A percentile compares a stretch with the other conserved stretches of the same genome.
phyloP scores from a whole-genome alignment of 2,329 filamentous ascomycete species.

The Aspergillus felis region DNA sequence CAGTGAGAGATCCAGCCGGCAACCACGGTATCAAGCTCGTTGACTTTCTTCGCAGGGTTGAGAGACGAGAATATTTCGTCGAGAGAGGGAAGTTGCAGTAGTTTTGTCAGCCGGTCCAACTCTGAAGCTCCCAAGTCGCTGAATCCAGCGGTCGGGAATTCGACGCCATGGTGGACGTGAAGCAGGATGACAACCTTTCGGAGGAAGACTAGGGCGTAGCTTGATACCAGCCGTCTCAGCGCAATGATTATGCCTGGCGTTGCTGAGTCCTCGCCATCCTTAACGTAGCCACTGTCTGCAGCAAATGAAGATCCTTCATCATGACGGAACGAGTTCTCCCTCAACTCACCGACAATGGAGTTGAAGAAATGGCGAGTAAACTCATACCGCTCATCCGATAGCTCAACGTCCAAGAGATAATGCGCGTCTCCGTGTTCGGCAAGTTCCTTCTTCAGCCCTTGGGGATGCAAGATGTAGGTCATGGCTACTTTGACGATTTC shows the following conservation, averaged over 20 bases:
- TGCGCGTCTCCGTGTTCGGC: constrained; percentile 25
- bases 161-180: constrained; percentile 82
- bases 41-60: constrained; percentile 36
- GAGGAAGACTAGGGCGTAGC: constrained; percentile 85
- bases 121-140: constrained; percentile 66
- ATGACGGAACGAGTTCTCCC: constrained; percentile 33
- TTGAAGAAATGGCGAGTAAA: constrained; percentile 35
- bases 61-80: constrained; percentile 69
- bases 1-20: constrained; percentile 66
- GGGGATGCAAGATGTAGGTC: constrained; percentile 46
- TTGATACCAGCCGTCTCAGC: constrained; percentile 52
- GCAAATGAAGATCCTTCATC: constrained; percentile 33
- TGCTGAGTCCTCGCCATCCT: constrained; percentile 33
- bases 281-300: constrained; percentile 35
- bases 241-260: constrained; percentile 31
- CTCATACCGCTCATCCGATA: constrained; percentile 26
- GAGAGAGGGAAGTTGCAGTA: constrained; percentile 71
- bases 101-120: constrained; percentile 73
- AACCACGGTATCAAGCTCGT: constrained; percentile 49
- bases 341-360: constrained; percentile 35
- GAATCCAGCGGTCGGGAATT: constrained; percentile 70
- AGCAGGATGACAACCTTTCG: constrained; percentile 81
- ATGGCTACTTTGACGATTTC: constrained; percentile 81
- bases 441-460: constrained; percentile 34
- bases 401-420: constrained; percentile 22